Evolutionary conservation across 768 basidiomycete species (phyloP), one percentile per base, ranked within the genome.

Genomic region (Stropharia rugosoannulata): DNA sequence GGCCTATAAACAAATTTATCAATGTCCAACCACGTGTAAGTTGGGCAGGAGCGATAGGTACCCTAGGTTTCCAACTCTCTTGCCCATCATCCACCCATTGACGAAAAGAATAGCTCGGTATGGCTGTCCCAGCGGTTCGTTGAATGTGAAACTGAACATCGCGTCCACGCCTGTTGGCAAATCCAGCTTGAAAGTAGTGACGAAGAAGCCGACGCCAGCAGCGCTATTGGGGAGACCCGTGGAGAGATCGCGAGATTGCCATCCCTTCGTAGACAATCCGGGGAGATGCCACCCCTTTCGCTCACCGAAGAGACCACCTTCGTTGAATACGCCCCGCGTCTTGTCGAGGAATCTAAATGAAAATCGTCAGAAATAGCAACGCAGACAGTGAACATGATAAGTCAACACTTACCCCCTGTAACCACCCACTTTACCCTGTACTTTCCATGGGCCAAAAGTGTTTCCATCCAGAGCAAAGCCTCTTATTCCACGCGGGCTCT

Each of bases 21-120:
- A 18, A 2, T 3, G 18, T 16, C 42, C 16, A 5, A 16, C 1
- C 16, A 43, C 5, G 18, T 16, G 7, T 22, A n/a, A n/a, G n/a
- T 22, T 22, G 22, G 19, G 51, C 44, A 29, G 27, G 29, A 39
- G 41, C 10, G 51, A 79, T 55, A 58, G 5, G 29, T 32, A 83
- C 89, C 87, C 87, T 1, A 89, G 78, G 62, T 89, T 86, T 12
- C 72, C 84, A n/a, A 87, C 78, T 16, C 85, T 68, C 71, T 92
- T 93, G 8, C 91, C 92, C 82, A 90, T 90, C 82, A 88, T 87
- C 92, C 92, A 94, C 11, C 91, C 92, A 62, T 94, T 93, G 16
- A 93, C 86, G 56, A 89, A 93, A 40, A 93, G 61, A 42, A 83
- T 75, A 3, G 86, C 84, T 13, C 90, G 80, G 63, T 91, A 93